These are phyloP conservation scores for Symbiodinium pilosum DNA, from an alignment of 73 alveolate genomes.

Conservation along the genomic window DNA sequence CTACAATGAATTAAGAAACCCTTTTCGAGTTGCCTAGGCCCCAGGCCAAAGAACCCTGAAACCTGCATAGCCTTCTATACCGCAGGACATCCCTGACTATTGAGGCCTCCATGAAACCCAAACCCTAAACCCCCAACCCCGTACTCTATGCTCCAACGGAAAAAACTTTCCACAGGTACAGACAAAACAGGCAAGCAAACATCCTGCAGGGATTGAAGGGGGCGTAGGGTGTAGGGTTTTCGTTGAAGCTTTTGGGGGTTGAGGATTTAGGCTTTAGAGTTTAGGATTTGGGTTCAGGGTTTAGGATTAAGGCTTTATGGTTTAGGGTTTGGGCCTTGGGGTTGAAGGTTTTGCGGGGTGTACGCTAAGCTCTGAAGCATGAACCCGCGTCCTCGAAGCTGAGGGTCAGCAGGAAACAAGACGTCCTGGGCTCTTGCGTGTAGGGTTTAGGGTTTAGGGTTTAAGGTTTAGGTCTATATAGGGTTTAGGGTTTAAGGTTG, in stretches of 20 bases:
- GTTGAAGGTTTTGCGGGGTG: no score
- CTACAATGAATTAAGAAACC: no score
- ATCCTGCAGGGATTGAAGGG: no score
- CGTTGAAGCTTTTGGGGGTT: background rate
- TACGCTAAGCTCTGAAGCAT: no score
- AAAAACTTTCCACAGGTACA: no score
- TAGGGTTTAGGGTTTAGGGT: background rate
- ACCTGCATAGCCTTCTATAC: background rate
- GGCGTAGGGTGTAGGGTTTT: background rate
- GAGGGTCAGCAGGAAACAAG: background rate
- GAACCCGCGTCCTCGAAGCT: constrained; percentile 7
- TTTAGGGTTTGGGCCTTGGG: no score
- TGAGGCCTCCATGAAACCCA: background rate
- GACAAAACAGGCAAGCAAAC: no score
- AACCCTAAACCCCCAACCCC: background rate
- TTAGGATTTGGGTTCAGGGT: no score
- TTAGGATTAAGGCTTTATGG: no score
- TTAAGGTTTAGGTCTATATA: background rate
- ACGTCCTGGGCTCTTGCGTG: background rate
- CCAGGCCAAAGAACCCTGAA: background rate
- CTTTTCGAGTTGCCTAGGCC: no score
- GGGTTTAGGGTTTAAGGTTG: background rate
- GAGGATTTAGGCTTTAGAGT: background rate
- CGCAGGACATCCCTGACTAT: no score
- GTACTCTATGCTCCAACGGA: background rate